A percentile compares a stretch with the other conserved stretches of the same genome.
Evolutionary conservation across 441 rosid genomes (phyloP).

Genomic region (Macaranga tanarius): DNA sequence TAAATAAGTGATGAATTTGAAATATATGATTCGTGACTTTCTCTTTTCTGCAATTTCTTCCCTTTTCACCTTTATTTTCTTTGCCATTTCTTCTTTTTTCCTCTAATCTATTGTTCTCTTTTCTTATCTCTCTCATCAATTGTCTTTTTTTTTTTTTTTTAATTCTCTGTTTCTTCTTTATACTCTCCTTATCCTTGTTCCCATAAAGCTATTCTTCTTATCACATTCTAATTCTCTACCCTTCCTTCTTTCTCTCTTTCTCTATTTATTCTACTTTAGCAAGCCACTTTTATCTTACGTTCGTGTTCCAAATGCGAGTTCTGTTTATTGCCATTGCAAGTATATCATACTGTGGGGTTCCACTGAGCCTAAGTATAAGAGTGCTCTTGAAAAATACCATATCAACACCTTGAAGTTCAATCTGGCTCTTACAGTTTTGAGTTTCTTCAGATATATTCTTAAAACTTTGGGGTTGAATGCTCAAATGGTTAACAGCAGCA

Average conservation of each 20-base stretch:
- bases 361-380: not conserved
- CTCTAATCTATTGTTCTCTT: not conserved
- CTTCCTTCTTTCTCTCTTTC: not conserved
- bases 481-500: not conserved
- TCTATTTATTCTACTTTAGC: conserved; percentile 2
- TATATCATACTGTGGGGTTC: not conserved
- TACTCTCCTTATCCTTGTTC: not conserved
- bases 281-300: not conserved
- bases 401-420: not conserved
- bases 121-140: not conserved
- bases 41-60: not conserved
- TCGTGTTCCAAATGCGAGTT: not conserved
- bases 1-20: not conserved
- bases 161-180: not conserved
- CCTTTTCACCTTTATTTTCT: not conserved
- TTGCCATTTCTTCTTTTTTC: not conserved
- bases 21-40: not conserved
- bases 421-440: not conserved
- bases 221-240: not conserved
- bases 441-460: not conserved
- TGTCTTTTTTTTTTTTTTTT: not conserved
- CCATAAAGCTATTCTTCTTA: not conserved
- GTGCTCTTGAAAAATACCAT: not conserved
- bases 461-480: conserved; percentile 1
- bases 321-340: not conserved